A percentile compares a stretch with the other conserved stretches of the same genome.
Conservation (phyloP, 495 filamentous ascomycete species). For the Xylaria flabelliformis region DNA sequence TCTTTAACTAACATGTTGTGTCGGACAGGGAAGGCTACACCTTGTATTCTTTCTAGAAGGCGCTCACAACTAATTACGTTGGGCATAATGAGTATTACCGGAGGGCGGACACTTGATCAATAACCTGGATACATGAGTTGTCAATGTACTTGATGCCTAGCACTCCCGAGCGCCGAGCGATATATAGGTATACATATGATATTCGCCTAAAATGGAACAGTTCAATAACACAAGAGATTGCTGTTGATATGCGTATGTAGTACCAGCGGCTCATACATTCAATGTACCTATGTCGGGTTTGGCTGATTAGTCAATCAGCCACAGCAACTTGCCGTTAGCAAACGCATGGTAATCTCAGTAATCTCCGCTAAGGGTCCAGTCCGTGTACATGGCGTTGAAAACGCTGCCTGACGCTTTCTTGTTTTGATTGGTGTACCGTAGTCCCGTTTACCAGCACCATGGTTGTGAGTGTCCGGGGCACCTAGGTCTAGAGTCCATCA, state of each 20-base stretch:
- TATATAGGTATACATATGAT: not conserved
- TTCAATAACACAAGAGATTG: not conserved
- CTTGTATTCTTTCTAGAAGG: not conserved
- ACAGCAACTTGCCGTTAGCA: not conserved
- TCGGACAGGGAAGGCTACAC: not conserved
- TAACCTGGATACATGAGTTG: not conserved
- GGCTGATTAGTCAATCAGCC: not conserved
- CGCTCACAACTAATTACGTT: not conserved
- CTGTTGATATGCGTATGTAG: not conserved
- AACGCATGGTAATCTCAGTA: slow-evolving; percentile 6
- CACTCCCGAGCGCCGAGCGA: not conserved
- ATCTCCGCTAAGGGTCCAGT: slow-evolving; percentile 3
- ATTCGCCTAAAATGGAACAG: not conserved
- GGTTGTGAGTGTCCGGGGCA: slow-evolving; percentile 14
- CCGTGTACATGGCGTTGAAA: not conserved
- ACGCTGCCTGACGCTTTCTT: not conserved
- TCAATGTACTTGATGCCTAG: not conserved
- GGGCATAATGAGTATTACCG: not conserved
- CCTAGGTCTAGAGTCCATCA: not conserved
- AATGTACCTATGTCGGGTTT: not conserved
- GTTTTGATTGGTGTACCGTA: not conserved
- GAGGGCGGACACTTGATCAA: not conserved
- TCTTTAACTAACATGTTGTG: not conserved
- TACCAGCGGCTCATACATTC: not conserved
- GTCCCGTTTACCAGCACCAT: slow-evolving; percentile 9